phyloP scores from a whole-genome alignment of 331 rosid genomes.

The Cydonia oblonga region DNA sequence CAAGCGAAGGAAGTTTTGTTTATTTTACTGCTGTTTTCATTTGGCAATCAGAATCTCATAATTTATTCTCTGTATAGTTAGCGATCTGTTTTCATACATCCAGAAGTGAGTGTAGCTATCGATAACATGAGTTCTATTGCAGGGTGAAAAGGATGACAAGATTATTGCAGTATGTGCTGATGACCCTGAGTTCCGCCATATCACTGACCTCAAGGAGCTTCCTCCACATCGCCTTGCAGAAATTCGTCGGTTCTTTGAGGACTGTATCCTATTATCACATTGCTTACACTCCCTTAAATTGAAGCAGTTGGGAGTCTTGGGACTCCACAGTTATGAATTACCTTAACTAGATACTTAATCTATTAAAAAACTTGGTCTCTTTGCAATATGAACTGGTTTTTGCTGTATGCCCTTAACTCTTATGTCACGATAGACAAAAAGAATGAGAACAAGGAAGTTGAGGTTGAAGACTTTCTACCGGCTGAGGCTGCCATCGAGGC shows the following conservation, averaged over 20 bases:
- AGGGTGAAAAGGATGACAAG: constrained; percentile 99
- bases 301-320: not conserved
- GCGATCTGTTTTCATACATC: not conserved
- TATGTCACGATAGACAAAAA: constrained; percentile 58
- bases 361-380: not conserved
- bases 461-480: constrained; percentile 87
- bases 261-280: constrained; percentile 59
- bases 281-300: not conserved
- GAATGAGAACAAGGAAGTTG: constrained; percentile 92
- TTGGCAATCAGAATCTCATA: not conserved
- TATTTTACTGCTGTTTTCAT: not conserved
- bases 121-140: constrained; percentile 17
- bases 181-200: constrained; percentile 88
- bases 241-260: constrained; percentile 91
- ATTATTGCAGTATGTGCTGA: constrained; percentile 97
- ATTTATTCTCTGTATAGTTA: not conserved
- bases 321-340: too few species aligned
- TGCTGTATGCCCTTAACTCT: constrained; percentile 33
- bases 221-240: constrained; percentile 96
- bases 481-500: constrained; percentile 70
- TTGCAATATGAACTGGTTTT: constrained; percentile 1
- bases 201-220: constrained; percentile 67
- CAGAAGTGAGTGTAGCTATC: not conserved
- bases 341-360: not conserved
- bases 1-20: not conserved